Evolutionary conservation across 2,329 filamentous ascomycete genomes (phyloP).

Genomic region (Drechslerella coelobrocha): DNA sequence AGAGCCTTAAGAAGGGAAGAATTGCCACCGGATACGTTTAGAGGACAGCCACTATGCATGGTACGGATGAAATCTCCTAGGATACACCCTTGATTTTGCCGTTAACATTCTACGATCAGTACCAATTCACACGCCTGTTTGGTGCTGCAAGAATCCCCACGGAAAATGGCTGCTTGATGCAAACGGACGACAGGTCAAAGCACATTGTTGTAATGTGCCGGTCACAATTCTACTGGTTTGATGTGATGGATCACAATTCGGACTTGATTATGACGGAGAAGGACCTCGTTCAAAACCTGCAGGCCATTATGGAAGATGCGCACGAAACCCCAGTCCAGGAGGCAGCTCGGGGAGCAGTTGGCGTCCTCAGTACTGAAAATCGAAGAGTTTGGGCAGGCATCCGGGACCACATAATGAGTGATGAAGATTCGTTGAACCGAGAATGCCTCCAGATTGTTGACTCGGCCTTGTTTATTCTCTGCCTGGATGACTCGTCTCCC

Average conservation of each 20-base stretch:
- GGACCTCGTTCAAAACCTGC: slow-evolving; percentile 87
- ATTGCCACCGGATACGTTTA: slow-evolving; percentile 83
- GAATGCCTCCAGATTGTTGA: slow-evolving; percentile 96
- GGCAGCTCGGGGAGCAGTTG: slow-evolving; percentile 90
- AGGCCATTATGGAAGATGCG: slow-evolving; percentile 90
- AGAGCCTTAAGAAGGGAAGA: slow-evolving; percentile 92
- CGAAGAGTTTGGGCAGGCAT: slow-evolving; percentile 94
- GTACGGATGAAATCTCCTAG: slow-evolving; percentile 22
- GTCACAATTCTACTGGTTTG: slow-evolving; percentile 98
- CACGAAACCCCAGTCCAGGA: slow-evolving; percentile 88
- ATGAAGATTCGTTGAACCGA: slow-evolving; percentile 85
- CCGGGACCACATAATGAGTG: slow-evolving; percentile 83
- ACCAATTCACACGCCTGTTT: slow-evolving; percentile 94
- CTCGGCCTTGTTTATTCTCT: slow-evolving; percentile 88
- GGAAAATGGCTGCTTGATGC: slow-evolving; percentile 92
- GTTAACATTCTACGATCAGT: slow-evolving; percentile 58
- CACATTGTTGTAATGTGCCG: slow-evolving; percentile 92
- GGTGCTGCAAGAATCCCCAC: slow-evolving; percentile 94
- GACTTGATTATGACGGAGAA: slow-evolving; percentile 97
- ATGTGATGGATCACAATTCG: slow-evolving; percentile 90
- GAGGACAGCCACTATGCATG: slow-evolving; percentile 89
- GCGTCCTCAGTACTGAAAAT: slow-evolving; percentile 94
- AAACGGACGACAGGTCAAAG: slow-evolving; percentile 89
- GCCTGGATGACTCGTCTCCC: slow-evolving; percentile 90
- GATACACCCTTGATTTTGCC: not conserved